These are phyloP conservation scores for Cercospora nicotianae DNA, from an alignment of 2,329 filamentous ascomycete species.

Conservation along the genomic window DNA sequence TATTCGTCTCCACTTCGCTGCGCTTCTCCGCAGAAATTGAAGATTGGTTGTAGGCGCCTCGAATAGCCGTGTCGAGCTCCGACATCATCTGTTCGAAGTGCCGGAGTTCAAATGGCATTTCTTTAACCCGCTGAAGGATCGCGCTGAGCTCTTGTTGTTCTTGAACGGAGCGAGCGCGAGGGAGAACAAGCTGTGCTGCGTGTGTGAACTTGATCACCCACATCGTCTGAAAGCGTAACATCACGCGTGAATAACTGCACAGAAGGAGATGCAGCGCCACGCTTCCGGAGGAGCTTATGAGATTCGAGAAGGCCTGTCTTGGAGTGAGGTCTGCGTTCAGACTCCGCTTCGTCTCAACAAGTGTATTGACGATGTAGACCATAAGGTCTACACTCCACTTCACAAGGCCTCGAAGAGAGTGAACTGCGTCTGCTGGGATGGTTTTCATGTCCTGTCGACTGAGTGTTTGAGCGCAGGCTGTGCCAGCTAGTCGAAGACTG, in stretches of 20 bases:
- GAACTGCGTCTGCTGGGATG: constrained; percentile 62
- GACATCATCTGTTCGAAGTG: constrained; percentile 51
- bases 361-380: constrained; percentile 56
- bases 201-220: constrained; percentile 50
- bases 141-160: constrained; percentile 52
- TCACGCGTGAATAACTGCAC: constrained; percentile 70
- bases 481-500: constrained; percentile 65
- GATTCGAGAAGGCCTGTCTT: constrained; percentile 27
- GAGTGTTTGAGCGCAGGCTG: constrained; percentile 32
- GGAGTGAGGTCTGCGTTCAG: constrained; percentile 9
- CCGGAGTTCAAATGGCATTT: constrained; percentile 48
- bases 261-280: constrained; percentile 58
- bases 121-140: constrained; percentile 53
- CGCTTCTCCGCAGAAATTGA: constrained; percentile 49
- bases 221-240: constrained; percentile 68
- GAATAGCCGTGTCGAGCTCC: constrained; percentile 67
- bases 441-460: constrained; percentile 24
- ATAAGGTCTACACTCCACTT: constrained; percentile 74
- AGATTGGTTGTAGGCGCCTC: constrained; percentile 54
- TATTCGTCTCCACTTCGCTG: constrained; percentile 52
- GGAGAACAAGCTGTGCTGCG: constrained; percentile 23
- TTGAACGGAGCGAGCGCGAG: constrained; percentile 52
- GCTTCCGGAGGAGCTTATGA: constrained; percentile 24
- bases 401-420: constrained; percentile 70
- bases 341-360: constrained; percentile 46